Evolutionary conservation across 2,329 filamentous ascomycete genomes (phyloP).

Genomic region (Phaeosphaeria sp.): DNA sequence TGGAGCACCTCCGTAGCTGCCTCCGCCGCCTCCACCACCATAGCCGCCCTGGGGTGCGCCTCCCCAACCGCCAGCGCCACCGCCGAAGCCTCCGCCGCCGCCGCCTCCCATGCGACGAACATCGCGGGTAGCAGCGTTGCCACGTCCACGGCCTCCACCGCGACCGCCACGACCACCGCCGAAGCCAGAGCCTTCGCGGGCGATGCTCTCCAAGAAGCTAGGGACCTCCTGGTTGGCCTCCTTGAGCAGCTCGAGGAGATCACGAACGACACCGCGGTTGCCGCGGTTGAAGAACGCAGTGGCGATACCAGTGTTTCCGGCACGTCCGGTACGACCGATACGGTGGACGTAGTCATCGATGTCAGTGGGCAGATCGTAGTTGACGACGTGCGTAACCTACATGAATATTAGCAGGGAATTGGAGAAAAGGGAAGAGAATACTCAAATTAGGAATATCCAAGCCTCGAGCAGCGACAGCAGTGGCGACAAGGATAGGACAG

Average conservation of each 20-base stretch:
- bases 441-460: slow-evolving; percentile 83
- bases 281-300: slow-evolving; percentile 99
- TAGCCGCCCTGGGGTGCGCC: slow-evolving; percentile 39
- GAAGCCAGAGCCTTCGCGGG: slow-evolving; percentile 85
- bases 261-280: slow-evolving; percentile 96
- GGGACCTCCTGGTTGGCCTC: slow-evolving; percentile 98
- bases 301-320: slow-evolving; percentile 96
- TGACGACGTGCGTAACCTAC: slow-evolving; percentile 97
- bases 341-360: slow-evolving; percentile 99
- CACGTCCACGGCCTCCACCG: slow-evolving; percentile 74
- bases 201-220: slow-evolving; percentile 93
- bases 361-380: slow-evolving; percentile 98
- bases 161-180: slow-evolving; percentile 71
- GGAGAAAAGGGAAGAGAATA: too few species aligned
- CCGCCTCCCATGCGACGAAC: slow-evolving; percentile 69
- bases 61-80: slow-evolving; percentile 54
- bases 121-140: slow-evolving; percentile 77
- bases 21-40: slow-evolving; percentile 43
- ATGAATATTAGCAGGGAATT: too few species aligned
- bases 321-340: slow-evolving; percentile 99
- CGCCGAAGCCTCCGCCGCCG: slow-evolving; percentile 57
- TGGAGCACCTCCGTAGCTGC: slow-evolving; percentile 52
- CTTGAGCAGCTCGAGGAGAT: slow-evolving; percentile 96
- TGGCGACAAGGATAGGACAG: slow-evolving; percentile 95
- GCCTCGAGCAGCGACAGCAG: slow-evolving; percentile 86